Base-by-base conservation (phyloP, 2,329 filamentous ascomycete species). In the Chaetoscypha palmicola region DNA sequence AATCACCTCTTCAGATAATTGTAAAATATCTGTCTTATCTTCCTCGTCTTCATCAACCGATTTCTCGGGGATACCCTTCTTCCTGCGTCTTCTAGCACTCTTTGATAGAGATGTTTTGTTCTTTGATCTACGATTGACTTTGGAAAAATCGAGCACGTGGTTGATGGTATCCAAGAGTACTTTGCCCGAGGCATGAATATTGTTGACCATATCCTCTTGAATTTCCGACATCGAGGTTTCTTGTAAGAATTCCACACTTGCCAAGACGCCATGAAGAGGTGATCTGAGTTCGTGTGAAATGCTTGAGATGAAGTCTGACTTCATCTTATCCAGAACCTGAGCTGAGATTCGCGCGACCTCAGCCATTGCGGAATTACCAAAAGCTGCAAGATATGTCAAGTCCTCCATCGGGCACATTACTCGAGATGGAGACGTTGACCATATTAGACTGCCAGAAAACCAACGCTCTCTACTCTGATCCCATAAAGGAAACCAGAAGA, bases 211-310 rank as follows among this genome's bases (percentile, higher is more conserved):
- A 12, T 70, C 68, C 2, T 64, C 62, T 49, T 77, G 74, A 4
- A 67, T 64, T 1, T 65, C 64, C 31, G 65, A 66, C 19, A 77
- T 62, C 0, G 61, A 47, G 0, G 73, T 76, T n/a, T 77, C 73
- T 3, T 69, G 66, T 0, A 81, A 54, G 3, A 79, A 58, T 49
- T 78, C 74, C 1, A 68, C 66, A 40, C 66, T 75, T 0, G 74
- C 70, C 0, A 81, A 61, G 23, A 81, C 72, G 2, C 77, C 78
- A 43, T 82, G 77, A 0, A 82, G 62, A 0, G 78, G 78, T 2
- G 73, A 77, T 3, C 78, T 67, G 11, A 82, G 61, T 55, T 82
- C 78, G 53, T 82, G 78, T 2, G 73, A 77, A 4, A 82, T 70
- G 1, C 73, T 79, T 0, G 74, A 72, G 5, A 82, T 68, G 26